Conservation (phyloP, 106 monocot genomes). For the Dioscorea dumetorum region DNA sequence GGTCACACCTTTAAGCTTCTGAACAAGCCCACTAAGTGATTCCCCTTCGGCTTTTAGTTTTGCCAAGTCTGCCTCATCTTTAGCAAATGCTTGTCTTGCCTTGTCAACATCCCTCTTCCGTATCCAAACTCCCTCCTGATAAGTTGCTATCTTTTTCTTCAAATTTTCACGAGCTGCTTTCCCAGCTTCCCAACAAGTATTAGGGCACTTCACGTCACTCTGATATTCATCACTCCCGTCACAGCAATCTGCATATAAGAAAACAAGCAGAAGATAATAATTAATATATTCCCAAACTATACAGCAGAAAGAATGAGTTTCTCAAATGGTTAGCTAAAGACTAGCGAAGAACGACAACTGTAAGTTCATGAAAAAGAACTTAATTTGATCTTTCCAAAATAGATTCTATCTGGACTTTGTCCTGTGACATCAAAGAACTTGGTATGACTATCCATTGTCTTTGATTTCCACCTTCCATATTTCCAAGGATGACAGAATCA, state of each 20-base stretch:
- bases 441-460: no score
- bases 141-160: slow-evolving; percentile 79
- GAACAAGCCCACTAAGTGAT: slow-evolving; percentile 70
- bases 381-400: no score
- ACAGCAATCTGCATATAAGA: slow-evolving; percentile 68
- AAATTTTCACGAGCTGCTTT: slow-evolving; percentile 84
- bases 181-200: slow-evolving; percentile 99
- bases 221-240: slow-evolving; percentile 98
- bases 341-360: no score
- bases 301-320: no score
- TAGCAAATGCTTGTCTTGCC: slow-evolving; percentile 69
- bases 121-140: slow-evolving; percentile 54
- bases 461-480: no score
- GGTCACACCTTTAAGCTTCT: slow-evolving; percentile 76
- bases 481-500: no score
- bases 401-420: no score
- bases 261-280: neutral
- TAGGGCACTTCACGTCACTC: slow-evolving; percentile 51
- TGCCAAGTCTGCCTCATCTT: slow-evolving; percentile 75
- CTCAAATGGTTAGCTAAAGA: no score
- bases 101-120: slow-evolving; percentile 64
- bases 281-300: no score
- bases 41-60: slow-evolving; percentile 81
- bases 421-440: no score
- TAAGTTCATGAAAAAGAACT: no score